Evolutionary conservation across 371 early-diverging fungal species (phyloP), one percentile per base, ranked within the genome.

Genomic region (Quaeritorhiza haematococci): DNA sequence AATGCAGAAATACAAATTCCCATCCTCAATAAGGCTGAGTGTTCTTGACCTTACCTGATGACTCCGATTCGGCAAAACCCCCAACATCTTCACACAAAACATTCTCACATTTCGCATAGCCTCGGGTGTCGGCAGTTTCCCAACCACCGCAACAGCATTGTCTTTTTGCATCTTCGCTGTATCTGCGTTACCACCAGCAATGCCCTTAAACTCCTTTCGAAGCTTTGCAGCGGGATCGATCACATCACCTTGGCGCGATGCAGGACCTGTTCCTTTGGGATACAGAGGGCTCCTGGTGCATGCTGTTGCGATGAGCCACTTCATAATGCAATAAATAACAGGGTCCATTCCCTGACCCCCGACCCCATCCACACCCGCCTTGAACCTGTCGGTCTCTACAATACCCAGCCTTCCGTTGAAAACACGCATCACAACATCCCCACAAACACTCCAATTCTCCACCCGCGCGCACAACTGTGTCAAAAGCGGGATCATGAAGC

Each of bases 401-500:
- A 43, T 58, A n/a, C 21, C 50, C 10, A 58, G 8, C 1, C 50
- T 6, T 19, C 58, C 58, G 42, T 58, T 58, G 28, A 49, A 58
- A 6, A 50, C 50, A 23, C 58, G 38, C 15, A 50, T 27, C 5
- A 58, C 30, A 15, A 58, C 26, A 23, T 58, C 43, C 1, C 6
- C 49, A 38, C 58, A 58, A 30, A 28, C 58, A 7, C 19, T 50
- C 58, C 50, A 49, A 50, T 58, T 58, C 21, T 32, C 17, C 19
- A 17, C 26, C 19, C 58, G 6, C 6, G 38, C 50, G 50, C 43
- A 35, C n/a, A 58, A 15, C 26, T 58, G 58, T 23, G 49, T 51
- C 19, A 58, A 32, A 23, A 58, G 44, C 5, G 58, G 58, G 10
- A 58, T n/a, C 41, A 58, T 23, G 42, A 58, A 50, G 15, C 49